Base-by-base conservation (phyloP, 176 grass and related monocot genomes). In the Hsuehochloa calcarea region DNA sequence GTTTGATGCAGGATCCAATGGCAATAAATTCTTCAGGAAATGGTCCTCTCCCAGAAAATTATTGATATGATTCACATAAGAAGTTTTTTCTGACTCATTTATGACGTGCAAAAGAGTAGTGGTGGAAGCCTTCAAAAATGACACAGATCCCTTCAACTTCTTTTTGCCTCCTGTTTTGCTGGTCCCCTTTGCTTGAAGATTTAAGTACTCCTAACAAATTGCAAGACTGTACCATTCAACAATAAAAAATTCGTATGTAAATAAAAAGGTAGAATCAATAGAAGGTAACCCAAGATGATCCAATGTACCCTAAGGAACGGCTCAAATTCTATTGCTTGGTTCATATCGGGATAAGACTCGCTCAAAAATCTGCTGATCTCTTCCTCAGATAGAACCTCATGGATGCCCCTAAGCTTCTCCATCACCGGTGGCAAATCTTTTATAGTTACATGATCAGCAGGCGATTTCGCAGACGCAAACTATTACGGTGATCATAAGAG, bases 111-210 rank as follows among this genome's bases (percentile, higher is more conserved):
- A 62, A 73, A 93, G 89, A 51, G 96, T 98, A 20, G 96, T 98
- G n/a, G 93, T 98, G 31, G 96, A 93, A 38, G 96, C 87, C 80
- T 95, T 98, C 87, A 98, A 85, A 89, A 98, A 98, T 34, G 96
- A 98, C 8, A 94, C 94, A 17, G 96, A 95, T 22, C 89, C 92
- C 61, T 98, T 95, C 31, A 87, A 13, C 38, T 91, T 91, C 82
- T 85, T 88, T 49, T 91, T 85, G 13, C 86, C 90, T 80, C 91
- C 95, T 25, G 74, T 70, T 82, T 98, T 98, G 66, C 46, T 87
- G 47, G 54, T 54, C 23, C 83, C 91, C 64, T 87, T 90, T 49
- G 84, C 87, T 93, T 92, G 93, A 17, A 98, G 80, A 87, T 87
- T 84, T 80, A 98, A 82, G 80, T 95, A 98, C 63, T 91, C 93